Evolutionary conservation across 2,329 filamentous ascomycete species (phyloP).

Genomic region (Xylaria hypoxylon): DNA sequence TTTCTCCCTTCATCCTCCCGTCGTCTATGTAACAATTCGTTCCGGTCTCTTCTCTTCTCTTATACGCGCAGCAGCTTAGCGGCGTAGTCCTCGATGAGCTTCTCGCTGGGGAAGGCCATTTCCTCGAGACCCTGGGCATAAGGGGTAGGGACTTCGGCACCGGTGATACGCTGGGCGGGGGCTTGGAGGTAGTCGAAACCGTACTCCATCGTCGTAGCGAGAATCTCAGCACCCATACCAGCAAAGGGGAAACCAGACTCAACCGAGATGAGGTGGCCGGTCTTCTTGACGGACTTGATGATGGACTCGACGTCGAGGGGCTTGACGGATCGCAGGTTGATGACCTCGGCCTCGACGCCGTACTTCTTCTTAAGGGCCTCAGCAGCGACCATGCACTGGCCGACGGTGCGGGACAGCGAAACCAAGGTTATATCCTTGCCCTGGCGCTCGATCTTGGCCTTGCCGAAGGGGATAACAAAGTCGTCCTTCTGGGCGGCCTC

Average conservation of each 20-base stretch:
- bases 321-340: slow-evolving; percentile 98
- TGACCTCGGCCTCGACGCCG: slow-evolving; percentile 93
- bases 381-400: slow-evolving; percentile 88
- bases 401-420: slow-evolving; percentile 92
- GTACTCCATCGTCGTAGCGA: slow-evolving; percentile 96
- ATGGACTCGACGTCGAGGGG: slow-evolving; percentile 95
- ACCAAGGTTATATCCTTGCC: slow-evolving; percentile 98
- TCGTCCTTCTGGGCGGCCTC: slow-evolving; percentile 95
- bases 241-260: slow-evolving; percentile 97
- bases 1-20: slow-evolving; percentile 3
- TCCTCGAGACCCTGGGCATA: slow-evolving; percentile 94
- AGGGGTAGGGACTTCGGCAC: slow-evolving; percentile 96
- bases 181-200: slow-evolving; percentile 97
- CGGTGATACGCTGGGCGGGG: slow-evolving; percentile 92
- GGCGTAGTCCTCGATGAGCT: slow-evolving; percentile 86
- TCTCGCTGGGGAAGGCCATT: slow-evolving; percentile 92
- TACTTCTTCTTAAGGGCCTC: slow-evolving; percentile 96
- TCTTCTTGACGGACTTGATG: slow-evolving; percentile 99
- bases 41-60: slow-evolving; percentile 10
- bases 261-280: slow-evolving; percentile 87
- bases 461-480: slow-evolving; percentile 97
- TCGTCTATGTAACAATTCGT: slow-evolving; percentile 2
- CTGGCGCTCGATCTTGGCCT: slow-evolving; percentile 97
- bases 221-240: slow-evolving; percentile 90
- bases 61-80: slow-evolving; percentile 79